Base-by-base conservation (phyloP, 1,139 yeast genomes). In the Geotrichum fermentans region DNA sequence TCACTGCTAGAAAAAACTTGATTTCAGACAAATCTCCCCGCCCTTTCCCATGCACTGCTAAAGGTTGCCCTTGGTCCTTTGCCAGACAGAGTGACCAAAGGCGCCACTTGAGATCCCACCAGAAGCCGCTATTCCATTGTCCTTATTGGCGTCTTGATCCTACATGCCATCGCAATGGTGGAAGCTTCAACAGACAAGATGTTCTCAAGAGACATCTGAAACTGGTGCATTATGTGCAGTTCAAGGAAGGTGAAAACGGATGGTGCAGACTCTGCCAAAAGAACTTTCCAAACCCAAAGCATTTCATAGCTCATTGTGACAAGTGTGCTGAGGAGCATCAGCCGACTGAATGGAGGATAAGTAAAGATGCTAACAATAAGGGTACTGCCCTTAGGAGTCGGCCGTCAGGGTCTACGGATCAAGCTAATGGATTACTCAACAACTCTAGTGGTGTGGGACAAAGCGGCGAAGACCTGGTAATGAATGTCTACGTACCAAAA, bases 81-180 rank as follows among this genome's bases (percentile, higher is more conserved):
- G 74, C 78, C 7, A 68, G 90, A 44, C 79, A 75, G 52, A 77
- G 83, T 43, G 90, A 83, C 61, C 74, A 81, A 55, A 71, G 83
- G 39, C 73, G 89, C 49, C 90, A 83, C 61, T 56, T 75, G 35
- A 75, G 80, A 56, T 79, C 84, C 1, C 90, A 83, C 59, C 72
- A 74, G 30, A 73, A 74, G 40, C 89, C 89, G 1, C 74, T 73
- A 54, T 80, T 79, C 60, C 80, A 77, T 56, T 83, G 92, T 61
- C 90, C 92, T 1, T 83, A 74, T 63, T 82, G 84, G 83, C 72
- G 72, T 47, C 69, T 73, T 41, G 84, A 80, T 55, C 79, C 82
- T 2, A 77, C 84, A 1, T 83, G 89, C 61, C 90, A 82, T 61
- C 72, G 83, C 46, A 82, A 82, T 55, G 85, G 83, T 11, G 89